Conservation (phyloP, 2,329 filamentous ascomycete species). For the Cyphellophora attinorum region DNA sequence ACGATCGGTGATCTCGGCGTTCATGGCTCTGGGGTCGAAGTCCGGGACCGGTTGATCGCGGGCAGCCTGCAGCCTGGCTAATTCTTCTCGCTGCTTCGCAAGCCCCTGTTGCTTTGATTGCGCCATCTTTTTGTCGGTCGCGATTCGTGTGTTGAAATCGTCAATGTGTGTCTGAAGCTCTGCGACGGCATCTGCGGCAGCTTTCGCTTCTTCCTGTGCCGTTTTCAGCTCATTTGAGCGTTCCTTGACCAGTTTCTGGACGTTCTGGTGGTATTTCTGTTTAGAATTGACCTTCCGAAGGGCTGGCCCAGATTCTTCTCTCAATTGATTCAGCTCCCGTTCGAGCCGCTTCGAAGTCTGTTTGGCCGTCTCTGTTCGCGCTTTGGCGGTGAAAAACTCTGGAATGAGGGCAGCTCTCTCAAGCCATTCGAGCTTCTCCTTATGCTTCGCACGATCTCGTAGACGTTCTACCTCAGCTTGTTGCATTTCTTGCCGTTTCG, state of each 20-base stretch:
- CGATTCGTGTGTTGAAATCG: slow-evolving; percentile 29
- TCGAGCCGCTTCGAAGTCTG: slow-evolving; percentile 44
- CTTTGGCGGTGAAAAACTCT: slow-evolving; percentile 50
- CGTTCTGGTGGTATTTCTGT: slow-evolving; percentile 50
- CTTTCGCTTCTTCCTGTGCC: slow-evolving; percentile 17
- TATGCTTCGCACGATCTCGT: slow-evolving; percentile 61
- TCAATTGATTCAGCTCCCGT: slow-evolving; percentile 49
- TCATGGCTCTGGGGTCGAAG: slow-evolving; percentile 43
- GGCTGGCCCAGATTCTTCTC: slow-evolving; percentile 56
- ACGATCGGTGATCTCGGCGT: slow-evolving; percentile 9
- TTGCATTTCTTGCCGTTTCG: slow-evolving; percentile 64
- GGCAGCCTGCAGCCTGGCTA: slow-evolving; percentile 55
- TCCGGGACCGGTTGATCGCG: slow-evolving; percentile 53
- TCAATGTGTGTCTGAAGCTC: slow-evolving; percentile 28
- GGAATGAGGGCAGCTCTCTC: slow-evolving; percentile 57
- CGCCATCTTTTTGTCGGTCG: slow-evolving; percentile 43
- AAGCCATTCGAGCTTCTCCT: slow-evolving; percentile 55
- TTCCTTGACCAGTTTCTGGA: slow-evolving; percentile 31
- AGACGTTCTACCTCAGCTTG: slow-evolving; percentile 76
- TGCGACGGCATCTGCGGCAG: slow-evolving; percentile 30
- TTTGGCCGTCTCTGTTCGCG: slow-evolving; percentile 44
- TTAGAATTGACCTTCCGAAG: slow-evolving; percentile 62
- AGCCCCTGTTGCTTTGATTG: slow-evolving; percentile 44
- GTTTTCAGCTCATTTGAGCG: slow-evolving; percentile 44
- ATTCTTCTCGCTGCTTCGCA: slow-evolving; percentile 41